Conservation (phyloP, 192 early-diverging fungal genomes). For the Coemansia sp. region DNA sequence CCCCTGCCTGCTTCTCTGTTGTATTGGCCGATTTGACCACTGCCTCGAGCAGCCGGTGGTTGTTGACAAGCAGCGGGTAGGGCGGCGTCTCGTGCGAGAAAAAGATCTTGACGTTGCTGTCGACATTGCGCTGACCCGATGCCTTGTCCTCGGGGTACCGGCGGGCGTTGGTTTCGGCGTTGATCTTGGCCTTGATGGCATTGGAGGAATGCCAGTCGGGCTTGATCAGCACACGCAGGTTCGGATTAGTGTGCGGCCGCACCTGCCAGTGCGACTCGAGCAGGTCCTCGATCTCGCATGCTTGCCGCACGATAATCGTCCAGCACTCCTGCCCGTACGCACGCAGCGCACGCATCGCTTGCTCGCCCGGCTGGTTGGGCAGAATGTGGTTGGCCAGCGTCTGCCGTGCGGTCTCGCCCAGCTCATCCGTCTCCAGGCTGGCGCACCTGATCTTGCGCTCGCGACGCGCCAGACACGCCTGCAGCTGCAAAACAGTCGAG, state of each 20-base stretch:
- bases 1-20: slow-evolving; percentile 13
- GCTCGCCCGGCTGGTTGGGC: slow-evolving; percentile 45
- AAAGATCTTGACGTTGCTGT: slow-evolving; percentile 14
- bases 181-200: slow-evolving; percentile 46
- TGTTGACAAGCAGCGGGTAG: slow-evolving; percentile 41
- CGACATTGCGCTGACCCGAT: slow-evolving; percentile 10
- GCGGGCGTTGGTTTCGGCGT: slow-evolving; percentile 45
- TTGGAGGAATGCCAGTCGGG: slow-evolving; percentile 44
- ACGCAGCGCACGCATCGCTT: slow-evolving; percentile 41
- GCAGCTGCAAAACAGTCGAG: slow-evolving; percentile 48
- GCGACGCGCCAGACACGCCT: slow-evolving; percentile 48
- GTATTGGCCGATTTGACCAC: slow-evolving; percentile 16
- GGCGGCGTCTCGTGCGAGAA: slow-evolving; percentile 49
- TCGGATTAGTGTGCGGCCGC: slow-evolving; percentile 16
- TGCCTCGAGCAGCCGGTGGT: slow-evolving; percentile 33
- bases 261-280: slow-evolving; percentile 51
- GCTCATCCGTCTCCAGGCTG: slow-evolving; percentile 4
- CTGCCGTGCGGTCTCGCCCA: slow-evolving; percentile 23
- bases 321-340: slow-evolving; percentile 43
- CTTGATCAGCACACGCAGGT: slow-evolving; percentile 29
- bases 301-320: slow-evolving; percentile 42
- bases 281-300: slow-evolving; percentile 47
- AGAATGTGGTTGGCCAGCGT: slow-evolving; percentile 36
- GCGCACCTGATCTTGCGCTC: slow-evolving; percentile 39
- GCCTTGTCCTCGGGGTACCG: slow-evolving; percentile 15